A percentile compares a stretch with the other conserved stretches of the same genome.
Evolutionary conservation across 163 green algal genomes (phyloP).

Genomic region (Prototheca wickerhamii): DNA sequence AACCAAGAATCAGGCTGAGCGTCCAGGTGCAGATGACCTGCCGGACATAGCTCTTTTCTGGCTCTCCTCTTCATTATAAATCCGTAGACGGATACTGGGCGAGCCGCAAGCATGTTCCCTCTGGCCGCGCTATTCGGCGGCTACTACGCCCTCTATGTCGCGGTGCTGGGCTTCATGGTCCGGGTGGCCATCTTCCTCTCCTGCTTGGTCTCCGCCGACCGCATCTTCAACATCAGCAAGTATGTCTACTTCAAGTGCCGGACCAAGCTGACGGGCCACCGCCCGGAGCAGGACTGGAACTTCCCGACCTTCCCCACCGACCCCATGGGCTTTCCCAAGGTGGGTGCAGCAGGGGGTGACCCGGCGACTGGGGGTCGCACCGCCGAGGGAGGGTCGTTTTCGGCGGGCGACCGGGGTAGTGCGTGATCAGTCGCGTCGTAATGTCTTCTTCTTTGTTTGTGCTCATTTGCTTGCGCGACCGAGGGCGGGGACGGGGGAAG

Average conservation of each 20-base stretch:
- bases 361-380: too few relatives aligned
- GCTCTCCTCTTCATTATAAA: not conserved
- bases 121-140: not conserved
- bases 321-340: constrained; percentile 16
- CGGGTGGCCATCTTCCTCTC: constrained; percentile 41
- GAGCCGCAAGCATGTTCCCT: not conserved
- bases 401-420: too few relatives aligned
- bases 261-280: constrained; percentile 15
- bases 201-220: constrained; percentile 56
- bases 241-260: constrained; percentile 20
- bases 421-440: too few relatives aligned
- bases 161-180: constrained; percentile 33
- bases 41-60: too few relatives aligned
- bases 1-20: too few relatives aligned
- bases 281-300: constrained; percentile 24
- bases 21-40: too few relatives aligned
- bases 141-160: constrained; percentile 45
- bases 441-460: too few relatives aligned
- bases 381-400: too few relatives aligned
- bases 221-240: constrained; percentile 55
- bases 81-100: not conserved
- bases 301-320: constrained; percentile 30
- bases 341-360: constrained; percentile 6
- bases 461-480: too few relatives aligned
- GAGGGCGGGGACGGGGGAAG: too few relatives aligned